A percentile compares a stretch with the other conserved stretches of the same genome.
phyloP scores from a whole-genome alignment of 148 eudicot genomes.

The Amaranthus hypochondriacus region DNA sequence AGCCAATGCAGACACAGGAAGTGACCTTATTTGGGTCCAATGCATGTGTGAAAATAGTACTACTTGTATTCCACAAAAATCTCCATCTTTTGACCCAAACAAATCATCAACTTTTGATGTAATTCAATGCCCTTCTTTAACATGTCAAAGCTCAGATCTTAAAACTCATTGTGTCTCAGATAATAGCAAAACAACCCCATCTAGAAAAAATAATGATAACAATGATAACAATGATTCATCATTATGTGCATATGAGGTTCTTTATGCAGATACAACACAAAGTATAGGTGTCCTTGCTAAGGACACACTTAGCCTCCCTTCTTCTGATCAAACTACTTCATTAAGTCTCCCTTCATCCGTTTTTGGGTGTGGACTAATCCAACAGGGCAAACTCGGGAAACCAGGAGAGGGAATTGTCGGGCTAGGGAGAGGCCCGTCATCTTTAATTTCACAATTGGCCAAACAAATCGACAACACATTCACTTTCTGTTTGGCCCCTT shows the following conservation, averaged over 20 bases:
- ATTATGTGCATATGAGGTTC: neutral
- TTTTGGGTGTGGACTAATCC: slow-evolving; percentile 36
- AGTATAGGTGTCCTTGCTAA: slow-evolving; percentile 15
- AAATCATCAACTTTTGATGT: slow-evolving; percentile 23
- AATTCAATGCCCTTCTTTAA: slow-evolving; percentile 17
- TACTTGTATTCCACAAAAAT: slow-evolving; percentile 19
- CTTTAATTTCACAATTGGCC: slow-evolving; percentile 37
- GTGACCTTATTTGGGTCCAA: slow-evolving; percentile 34
- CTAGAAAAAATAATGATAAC: no score
- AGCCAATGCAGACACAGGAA: slow-evolving; percentile 32
- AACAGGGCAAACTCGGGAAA: neutral
- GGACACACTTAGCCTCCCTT: slow-evolving; percentile 18
- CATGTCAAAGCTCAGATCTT: slow-evolving; percentile 18
- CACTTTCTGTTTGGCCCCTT: slow-evolving; percentile 38
- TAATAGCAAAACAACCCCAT: no score
- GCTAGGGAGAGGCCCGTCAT: slow-evolving; percentile 31
- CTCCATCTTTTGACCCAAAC: slow-evolving; percentile 24
- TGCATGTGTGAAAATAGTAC: slow-evolving; percentile 27
- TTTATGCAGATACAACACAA: slow-evolving; percentile 22
- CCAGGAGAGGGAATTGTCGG: slow-evolving; percentile 35
- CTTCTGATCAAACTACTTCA: neutral
- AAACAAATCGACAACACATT: slow-evolving; percentile 32
- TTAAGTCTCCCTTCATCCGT: neutral
- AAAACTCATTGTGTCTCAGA: slow-evolving; percentile 5
- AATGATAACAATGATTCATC: neutral